phyloP scores from a whole-genome alignment of 2,329 filamentous ascomycete species.

The Penicillium oxalicum region DNA sequence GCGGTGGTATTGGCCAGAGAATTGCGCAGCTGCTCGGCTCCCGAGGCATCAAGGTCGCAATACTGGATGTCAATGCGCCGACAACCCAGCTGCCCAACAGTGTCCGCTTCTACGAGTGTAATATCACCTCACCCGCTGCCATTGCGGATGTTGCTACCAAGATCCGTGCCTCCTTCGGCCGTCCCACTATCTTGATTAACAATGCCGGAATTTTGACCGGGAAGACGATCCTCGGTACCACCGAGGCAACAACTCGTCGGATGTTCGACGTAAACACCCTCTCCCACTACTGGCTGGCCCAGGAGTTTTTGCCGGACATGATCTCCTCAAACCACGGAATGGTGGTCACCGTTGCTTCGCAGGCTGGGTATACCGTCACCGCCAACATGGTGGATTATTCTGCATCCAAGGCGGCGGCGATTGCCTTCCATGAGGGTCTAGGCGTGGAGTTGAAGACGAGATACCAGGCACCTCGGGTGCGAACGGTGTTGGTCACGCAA shows the following conservation, averaged over 20 bases:
- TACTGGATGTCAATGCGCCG: slow-evolving; percentile 52
- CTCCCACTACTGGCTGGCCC: slow-evolving; percentile 60
- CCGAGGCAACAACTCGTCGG: slow-evolving; percentile 53
- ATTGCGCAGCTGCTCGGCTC: slow-evolving; percentile 62
- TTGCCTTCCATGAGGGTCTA: slow-evolving; percentile 63
- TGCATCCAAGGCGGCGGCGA: slow-evolving; percentile 59
- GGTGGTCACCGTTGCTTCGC: slow-evolving; percentile 63
- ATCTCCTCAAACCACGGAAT: slow-evolving; percentile 61
- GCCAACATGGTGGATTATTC: slow-evolving; percentile 64
- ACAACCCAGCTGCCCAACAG: slow-evolving; percentile 32
- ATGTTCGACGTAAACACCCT: slow-evolving; percentile 68
- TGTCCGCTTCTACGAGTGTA: slow-evolving; percentile 64
- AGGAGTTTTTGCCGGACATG: slow-evolving; percentile 64
- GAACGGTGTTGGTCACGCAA: slow-evolving; percentile 59
- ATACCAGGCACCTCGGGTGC: slow-evolving; percentile 58
- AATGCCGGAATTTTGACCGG: slow-evolving; percentile 43
- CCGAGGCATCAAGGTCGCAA: slow-evolving; percentile 60
- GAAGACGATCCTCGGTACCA: slow-evolving; percentile 54
- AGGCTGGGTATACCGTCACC: slow-evolving; percentile 55
- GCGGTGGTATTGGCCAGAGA: slow-evolving; percentile 64
- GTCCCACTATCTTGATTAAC: slow-evolving; percentile 58
- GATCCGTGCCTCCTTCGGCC: slow-evolving; percentile 53
- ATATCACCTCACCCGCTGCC: slow-evolving; percentile 56
- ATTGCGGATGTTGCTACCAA: slow-evolving; percentile 49
- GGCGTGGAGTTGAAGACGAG: slow-evolving; percentile 52